phyloP scores from a whole-genome alignment of 73 alveolate species.

The Paramecium bursaria region DNA sequence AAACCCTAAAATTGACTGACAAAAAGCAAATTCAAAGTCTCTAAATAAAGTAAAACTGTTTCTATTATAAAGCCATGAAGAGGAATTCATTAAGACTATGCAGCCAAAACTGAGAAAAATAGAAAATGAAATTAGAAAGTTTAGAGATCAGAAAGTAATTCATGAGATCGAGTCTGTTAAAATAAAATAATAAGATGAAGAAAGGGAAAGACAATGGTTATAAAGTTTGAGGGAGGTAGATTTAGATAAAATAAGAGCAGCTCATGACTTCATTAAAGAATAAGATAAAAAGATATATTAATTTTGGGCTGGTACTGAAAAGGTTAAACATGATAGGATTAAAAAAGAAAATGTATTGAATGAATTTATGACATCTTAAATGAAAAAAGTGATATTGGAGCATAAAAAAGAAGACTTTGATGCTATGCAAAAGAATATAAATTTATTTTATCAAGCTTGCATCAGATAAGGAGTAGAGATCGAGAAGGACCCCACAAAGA shows the following conservation, averaged over 20 bases:
- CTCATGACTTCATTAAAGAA: slow-evolving; percentile 55
- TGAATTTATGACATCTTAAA: slow-evolving; percentile 25
- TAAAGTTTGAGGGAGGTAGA: not conserved
- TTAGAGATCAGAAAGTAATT: slow-evolving; percentile 48
- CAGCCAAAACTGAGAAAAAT: slow-evolving; percentile 7
- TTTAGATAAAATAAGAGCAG: slow-evolving; percentile 53
- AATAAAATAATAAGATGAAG: slow-evolving; percentile 31
- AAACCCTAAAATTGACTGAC: slow-evolving; percentile 2
- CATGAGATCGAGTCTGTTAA: slow-evolving; percentile 34
- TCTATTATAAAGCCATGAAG: slow-evolving; percentile 52
- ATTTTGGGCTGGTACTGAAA: slow-evolving; percentile 25
- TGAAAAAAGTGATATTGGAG: not conserved
- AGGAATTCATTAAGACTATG: slow-evolving; percentile 27
- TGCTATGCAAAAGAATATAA: slow-evolving; percentile 28
- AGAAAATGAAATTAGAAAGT: not conserved
- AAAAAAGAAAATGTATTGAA: slow-evolving; percentile 21
- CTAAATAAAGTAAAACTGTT: slow-evolving; percentile 38
- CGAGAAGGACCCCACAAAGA: slow-evolving; percentile 52
- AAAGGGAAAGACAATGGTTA: slow-evolving; percentile 40
- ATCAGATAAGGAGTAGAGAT: slow-evolving; percentile 58
- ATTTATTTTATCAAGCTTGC: slow-evolving; percentile 42
- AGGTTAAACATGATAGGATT: slow-evolving; percentile 21
- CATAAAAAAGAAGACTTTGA: not conserved
- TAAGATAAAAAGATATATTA: slow-evolving; percentile 46
- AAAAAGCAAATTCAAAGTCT: slow-evolving; percentile 28